These are phyloP conservation scores for Zelopaecilomyces penicillatus DNA, from an alignment of 2,329 filamentous ascomycete genomes.

Conservation along the genomic window DNA sequence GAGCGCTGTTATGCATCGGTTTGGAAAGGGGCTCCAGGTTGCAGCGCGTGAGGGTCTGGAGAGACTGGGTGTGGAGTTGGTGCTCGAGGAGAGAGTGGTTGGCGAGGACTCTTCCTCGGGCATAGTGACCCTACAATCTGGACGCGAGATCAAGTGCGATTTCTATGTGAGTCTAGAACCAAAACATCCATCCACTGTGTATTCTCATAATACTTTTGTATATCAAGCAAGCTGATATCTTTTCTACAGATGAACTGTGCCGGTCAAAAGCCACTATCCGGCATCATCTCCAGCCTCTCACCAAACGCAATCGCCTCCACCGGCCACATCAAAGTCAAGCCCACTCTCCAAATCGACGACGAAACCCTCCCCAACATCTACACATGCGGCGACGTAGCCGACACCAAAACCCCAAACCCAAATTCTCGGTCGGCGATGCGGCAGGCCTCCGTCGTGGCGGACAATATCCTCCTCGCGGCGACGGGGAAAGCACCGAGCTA, in stretches of 20 bases:
- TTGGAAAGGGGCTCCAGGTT: constrained; percentile 33
- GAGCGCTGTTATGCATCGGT: constrained; percentile 42
- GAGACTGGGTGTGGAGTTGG: constrained; percentile 38
- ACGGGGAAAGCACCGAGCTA: constrained; percentile 29
- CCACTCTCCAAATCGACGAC: constrained; percentile 48
- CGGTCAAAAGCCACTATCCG: constrained; percentile 50
- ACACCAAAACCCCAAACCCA: constrained; percentile 35
- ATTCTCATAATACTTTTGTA: not conserved
- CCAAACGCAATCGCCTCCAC: constrained; percentile 35
- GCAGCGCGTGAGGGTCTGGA: constrained; percentile 33
- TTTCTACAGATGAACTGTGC: constrained; percentile 45
- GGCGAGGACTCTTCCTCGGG: constrained; percentile 26
- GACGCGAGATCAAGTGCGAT: constrained; percentile 38
- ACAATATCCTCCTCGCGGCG: constrained; percentile 44
- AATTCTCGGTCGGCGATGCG: constrained; percentile 47
- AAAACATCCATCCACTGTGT: not conserved
- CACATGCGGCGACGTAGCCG: constrained; percentile 56
- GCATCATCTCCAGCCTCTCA: constrained; percentile 34
- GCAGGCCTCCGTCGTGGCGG: constrained; percentile 44
- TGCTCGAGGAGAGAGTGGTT: constrained; percentile 42
- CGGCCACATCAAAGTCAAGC: constrained; percentile 44
- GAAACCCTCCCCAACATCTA: constrained; percentile 44
- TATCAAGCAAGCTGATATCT: not conserved
- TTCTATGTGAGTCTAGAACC: constrained; percentile 32
- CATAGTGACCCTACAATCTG: constrained; percentile 36